Evolutionary conservation across 768 basidiomycete species (phyloP).

Genomic region (Tylopilus balloui): DNA sequence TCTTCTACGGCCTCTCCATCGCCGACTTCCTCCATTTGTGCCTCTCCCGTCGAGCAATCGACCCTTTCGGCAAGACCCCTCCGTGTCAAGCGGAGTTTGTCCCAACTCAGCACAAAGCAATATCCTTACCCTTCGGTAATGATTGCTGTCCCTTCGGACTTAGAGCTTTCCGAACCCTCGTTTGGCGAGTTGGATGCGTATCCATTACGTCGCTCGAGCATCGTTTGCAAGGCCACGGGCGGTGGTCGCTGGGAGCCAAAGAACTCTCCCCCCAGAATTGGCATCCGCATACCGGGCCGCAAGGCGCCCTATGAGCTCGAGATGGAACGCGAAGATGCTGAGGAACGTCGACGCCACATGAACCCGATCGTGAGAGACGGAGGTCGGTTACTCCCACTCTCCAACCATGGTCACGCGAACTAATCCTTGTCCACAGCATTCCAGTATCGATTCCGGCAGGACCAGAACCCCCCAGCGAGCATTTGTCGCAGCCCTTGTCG

Average conservation of each 20-base stretch:
- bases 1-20: conserved; percentile 31
- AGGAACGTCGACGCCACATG: conserved; percentile 41
- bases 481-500: conserved; percentile 45
- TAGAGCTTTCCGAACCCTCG: conserved; percentile 39
- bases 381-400: conserved; percentile 25
- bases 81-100: conserved; percentile 26
- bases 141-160: conserved; percentile 20
- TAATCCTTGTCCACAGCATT: conserved; percentile 39
- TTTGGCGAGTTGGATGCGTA: conserved; percentile 73
- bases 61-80: conserved; percentile 15
- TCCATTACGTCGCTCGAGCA: conserved; percentile 60
- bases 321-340: conserved; percentile 62
- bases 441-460: conserved; percentile 57
- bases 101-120: conserved; percentile 26
- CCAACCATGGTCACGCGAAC: neutral
- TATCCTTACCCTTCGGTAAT: conserved; percentile 25
- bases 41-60: conserved; percentile 30
- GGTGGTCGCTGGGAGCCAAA: conserved; percentile 81
- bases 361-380: conserved; percentile 69
- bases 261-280: conserved; percentile 35
- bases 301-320: conserved; percentile 67
- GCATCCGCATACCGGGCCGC: conserved; percentile 58
- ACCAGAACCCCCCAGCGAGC: conserved; percentile 41
- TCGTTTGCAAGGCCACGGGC: conserved; percentile 73
- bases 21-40: conserved; percentile 33